Evolutionary conservation across 805 yeast species (phyloP).

Genomic region (Starmerella potacharoeniae): DNA sequence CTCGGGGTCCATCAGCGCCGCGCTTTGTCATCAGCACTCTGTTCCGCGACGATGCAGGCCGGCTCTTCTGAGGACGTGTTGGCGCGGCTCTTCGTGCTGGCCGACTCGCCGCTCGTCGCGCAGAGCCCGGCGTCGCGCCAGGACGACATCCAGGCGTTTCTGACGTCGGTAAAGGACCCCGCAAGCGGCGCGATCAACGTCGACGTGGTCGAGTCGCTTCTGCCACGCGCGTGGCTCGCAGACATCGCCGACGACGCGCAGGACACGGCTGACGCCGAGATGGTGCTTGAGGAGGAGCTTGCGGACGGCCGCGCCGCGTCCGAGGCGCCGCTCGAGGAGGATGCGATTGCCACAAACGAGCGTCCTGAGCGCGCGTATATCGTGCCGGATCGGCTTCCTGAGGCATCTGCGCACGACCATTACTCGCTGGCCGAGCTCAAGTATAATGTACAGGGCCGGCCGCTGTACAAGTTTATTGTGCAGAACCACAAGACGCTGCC

Average conservation of each 20-base stretch:
- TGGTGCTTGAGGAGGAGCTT: background rate
- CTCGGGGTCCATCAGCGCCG: too few species aligned
- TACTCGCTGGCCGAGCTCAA: constrained; percentile 70
- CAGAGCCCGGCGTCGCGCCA: background rate
- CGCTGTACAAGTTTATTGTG: constrained; percentile 67
- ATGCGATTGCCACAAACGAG: background rate
- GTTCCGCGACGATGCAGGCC: background rate
- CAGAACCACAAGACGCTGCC: constrained; percentile 77
- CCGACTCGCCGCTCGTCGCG: constrained; percentile 9
- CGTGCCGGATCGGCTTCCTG: constrained; percentile 29
- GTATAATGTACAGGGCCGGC: constrained; percentile 79
- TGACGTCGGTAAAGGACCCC: constrained; percentile 7
- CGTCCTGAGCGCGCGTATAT: constrained; percentile 20
- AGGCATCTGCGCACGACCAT: constrained; percentile 26
- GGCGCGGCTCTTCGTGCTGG: constrained; percentile 15
- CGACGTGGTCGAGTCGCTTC: constrained; percentile 7
- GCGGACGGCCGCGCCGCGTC: background rate
- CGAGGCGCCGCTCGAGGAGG: background rate
- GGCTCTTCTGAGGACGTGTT: constrained; percentile 14
- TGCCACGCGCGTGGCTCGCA: constrained; percentile 6
- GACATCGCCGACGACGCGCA: background rate
- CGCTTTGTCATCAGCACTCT: background rate
- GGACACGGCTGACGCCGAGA: background rate
- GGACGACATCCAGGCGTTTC: constrained; percentile 12
- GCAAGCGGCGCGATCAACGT: constrained; percentile 4